Evolutionary conservation across 106 monocot genomes (phyloP).

Genomic region (Alisma plantagoaquatica): DNA sequence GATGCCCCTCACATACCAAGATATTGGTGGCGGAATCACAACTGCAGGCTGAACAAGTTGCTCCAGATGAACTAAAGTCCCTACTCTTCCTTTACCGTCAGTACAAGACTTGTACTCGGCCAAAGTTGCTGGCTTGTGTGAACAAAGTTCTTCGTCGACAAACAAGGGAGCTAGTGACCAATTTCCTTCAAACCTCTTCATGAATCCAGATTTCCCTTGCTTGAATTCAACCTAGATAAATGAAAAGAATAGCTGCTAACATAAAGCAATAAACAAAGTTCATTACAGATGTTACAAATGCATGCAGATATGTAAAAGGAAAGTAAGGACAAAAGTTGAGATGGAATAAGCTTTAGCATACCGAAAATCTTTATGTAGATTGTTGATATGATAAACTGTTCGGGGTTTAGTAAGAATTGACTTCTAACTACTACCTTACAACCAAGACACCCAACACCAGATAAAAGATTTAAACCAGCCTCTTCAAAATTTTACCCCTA

Average conservation of each 20-base stretch:
- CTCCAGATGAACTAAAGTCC: constrained; percentile 57
- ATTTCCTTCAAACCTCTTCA: constrained; percentile 83
- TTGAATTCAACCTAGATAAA: constrained; percentile 94
- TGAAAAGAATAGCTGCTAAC: too few relatives aligned
- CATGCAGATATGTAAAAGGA: too few relatives aligned
- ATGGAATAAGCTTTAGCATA: too few relatives aligned
- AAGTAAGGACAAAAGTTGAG: too few relatives aligned
- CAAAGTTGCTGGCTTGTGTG: constrained; percentile 34
- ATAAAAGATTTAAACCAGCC: too few relatives aligned
- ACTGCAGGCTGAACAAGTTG: constrained; percentile 75
- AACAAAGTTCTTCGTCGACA: constrained; percentile 45
- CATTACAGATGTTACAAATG: too few relatives aligned
- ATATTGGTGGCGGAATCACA: constrained; percentile 83
- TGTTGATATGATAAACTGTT: too few relatives aligned
- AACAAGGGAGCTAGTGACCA: constrained; percentile 79
- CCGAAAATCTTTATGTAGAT: too few relatives aligned
- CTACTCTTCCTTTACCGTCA: constrained; percentile 64
- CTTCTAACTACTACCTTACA: too few relatives aligned
- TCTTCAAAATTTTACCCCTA: too few relatives aligned
- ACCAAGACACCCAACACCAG: too few relatives aligned
- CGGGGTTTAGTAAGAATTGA: too few relatives aligned
- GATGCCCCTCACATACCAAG: constrained; percentile 90
- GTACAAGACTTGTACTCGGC: constrained; percentile 53
- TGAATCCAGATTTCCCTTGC: constrained; percentile 82
- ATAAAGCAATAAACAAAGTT: background rate